A percentile compares a stretch with the other conserved stretches of the same genome.
phyloP scores from a whole-genome alignment of 106 monocot genomes.

The Dioscorea dumetorum region DNA sequence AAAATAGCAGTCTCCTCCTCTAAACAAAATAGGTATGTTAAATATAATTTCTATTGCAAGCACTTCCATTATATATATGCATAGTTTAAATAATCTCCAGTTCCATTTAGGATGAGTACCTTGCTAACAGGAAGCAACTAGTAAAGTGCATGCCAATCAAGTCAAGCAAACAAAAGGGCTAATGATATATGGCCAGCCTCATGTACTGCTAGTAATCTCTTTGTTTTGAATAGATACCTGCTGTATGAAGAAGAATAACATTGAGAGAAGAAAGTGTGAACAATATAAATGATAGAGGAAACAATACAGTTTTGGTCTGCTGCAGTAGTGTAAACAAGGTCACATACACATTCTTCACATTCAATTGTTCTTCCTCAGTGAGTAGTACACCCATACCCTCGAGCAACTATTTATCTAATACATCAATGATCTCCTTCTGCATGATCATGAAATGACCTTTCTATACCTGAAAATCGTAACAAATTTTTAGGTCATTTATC shows the following conservation, averaged over 20 bases:
- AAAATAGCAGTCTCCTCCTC: slow-evolving; percentile 82
- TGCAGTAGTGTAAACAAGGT: neutral
- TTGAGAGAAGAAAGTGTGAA: neutral
- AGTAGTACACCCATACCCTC: slow-evolving; percentile 93
- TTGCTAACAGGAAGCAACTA: slow-evolving; percentile 94
- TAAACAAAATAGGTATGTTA: too few relatives aligned
- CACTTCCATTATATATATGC: neutral
- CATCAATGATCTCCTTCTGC: slow-evolving; percentile 77
- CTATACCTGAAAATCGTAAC: slow-evolving; percentile 40
- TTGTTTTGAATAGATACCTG: slow-evolving; percentile 68
- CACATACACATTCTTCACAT: slow-evolving; percentile 69
- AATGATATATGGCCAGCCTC: slow-evolving; percentile 93
- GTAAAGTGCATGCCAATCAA: slow-evolving; percentile 95
- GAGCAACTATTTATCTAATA: slow-evolving; percentile 76
- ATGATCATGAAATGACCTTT: slow-evolving; percentile 64
- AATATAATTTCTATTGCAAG: neutral
- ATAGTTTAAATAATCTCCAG: neutral
- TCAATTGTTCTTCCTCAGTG: slow-evolving; percentile 90
- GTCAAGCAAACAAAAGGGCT: slow-evolving; percentile 65
- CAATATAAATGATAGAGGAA: neutral
- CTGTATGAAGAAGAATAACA: slow-evolving; percentile 5
- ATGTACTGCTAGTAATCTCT: slow-evolving; percentile 72
- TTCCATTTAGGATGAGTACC: slow-evolving; percentile 22
- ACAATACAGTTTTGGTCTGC: neutral
- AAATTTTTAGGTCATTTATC: neutral